phyloP scores from a whole-genome alignment of 768 basidiomycete genomes.

The Mrakia gelida region DNA sequence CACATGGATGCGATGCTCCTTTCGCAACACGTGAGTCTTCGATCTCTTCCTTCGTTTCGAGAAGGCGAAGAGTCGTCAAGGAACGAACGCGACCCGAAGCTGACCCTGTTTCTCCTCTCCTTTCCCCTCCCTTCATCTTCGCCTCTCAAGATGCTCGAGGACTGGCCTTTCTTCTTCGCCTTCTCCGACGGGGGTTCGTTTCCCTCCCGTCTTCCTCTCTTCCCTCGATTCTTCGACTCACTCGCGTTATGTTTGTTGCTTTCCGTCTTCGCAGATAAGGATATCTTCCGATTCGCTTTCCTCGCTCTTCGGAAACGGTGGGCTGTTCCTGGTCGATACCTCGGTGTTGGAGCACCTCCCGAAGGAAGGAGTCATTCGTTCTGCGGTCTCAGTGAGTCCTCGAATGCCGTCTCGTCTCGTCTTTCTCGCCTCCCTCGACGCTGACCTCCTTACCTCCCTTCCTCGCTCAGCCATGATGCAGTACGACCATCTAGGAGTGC shows the following conservation, averaged over 20 bases:
- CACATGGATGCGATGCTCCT: slow-evolving; percentile 46
- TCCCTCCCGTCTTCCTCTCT: neutral
- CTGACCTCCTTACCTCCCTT: slow-evolving; percentile 40
- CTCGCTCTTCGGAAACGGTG: slow-evolving; percentile 49
- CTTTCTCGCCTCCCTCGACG: slow-evolving; percentile 33
- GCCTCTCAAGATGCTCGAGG: slow-evolving; percentile 40
- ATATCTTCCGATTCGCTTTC: slow-evolving; percentile 46
- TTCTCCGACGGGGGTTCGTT: slow-evolving; percentile 10
- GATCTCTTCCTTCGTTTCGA: too few relatives aligned
- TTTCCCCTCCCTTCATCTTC: too few relatives aligned
- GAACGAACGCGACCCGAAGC: too few relatives aligned
- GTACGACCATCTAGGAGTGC: slow-evolving; percentile 41
- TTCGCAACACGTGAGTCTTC: slow-evolving; percentile 31
- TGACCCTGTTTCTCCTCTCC: too few relatives aligned
- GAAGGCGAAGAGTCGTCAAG: too few relatives aligned
- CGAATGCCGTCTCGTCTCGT: neutral
- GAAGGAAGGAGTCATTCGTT: slow-evolving; percentile 34
- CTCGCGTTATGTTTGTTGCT: neutral
- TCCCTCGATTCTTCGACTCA: neutral
- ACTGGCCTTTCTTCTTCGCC: slow-evolving; percentile 23
- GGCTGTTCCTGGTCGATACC: slow-evolving; percentile 49
- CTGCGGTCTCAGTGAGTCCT: neutral
- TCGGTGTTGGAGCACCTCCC: slow-evolving; percentile 46
- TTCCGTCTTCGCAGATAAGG: slow-evolving; percentile 43
- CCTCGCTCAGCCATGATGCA: slow-evolving; percentile 43